A percentile compares a stretch with the other conserved stretches of the same genome.
phyloP scores from a whole-genome alignment of 768 basidiomycete species.

The Pulveroboletus sp. region DNA sequence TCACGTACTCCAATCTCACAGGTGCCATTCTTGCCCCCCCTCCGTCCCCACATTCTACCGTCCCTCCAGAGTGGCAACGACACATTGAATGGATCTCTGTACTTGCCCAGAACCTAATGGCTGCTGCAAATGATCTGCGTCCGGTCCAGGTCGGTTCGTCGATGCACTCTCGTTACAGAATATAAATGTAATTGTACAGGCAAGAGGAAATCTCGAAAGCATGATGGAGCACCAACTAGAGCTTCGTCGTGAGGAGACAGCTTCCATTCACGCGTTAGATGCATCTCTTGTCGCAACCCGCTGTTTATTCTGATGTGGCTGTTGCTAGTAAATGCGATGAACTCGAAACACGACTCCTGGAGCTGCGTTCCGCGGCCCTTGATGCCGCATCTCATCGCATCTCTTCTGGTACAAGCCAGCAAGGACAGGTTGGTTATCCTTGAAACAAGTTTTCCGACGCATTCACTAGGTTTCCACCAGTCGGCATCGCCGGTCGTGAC shows the following conservation, averaged over 20 bases:
- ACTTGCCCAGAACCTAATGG: conserved; percentile 83
- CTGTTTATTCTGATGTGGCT: conserved; percentile 6
- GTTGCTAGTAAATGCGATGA: conserved; percentile 62
- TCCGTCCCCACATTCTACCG: conserved; percentile 39
- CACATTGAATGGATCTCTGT: conserved; percentile 79
- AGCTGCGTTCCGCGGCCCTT: conserved; percentile 37
- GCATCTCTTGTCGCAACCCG: background rate
- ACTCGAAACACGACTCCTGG: conserved; percentile 57
- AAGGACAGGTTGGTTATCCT: conserved; percentile 16
- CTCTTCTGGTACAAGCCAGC: conserved; percentile 1
- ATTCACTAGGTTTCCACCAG: conserved; percentile 6
- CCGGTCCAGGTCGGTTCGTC: conserved; percentile 66
- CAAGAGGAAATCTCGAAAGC: conserved; percentile 71
- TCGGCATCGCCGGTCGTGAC: conserved; percentile 10
- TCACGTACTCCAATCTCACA: conserved; percentile 73
- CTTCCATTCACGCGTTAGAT: conserved; percentile 60
- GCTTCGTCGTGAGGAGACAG: conserved; percentile 67
- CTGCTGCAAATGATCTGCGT: conserved; percentile 82
- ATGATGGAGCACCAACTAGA: conserved; percentile 82
- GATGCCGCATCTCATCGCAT: conserved; percentile 9
- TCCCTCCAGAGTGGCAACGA: conserved; percentile 65
- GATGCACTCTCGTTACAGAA: background rate
- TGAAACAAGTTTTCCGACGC: background rate
- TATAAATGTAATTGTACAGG: conserved; percentile 38
- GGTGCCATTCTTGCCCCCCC: conserved; percentile 65